Base-by-base conservation (phyloP, 129 eudicot species). In the Chrysanthemum makinoi region DNA sequence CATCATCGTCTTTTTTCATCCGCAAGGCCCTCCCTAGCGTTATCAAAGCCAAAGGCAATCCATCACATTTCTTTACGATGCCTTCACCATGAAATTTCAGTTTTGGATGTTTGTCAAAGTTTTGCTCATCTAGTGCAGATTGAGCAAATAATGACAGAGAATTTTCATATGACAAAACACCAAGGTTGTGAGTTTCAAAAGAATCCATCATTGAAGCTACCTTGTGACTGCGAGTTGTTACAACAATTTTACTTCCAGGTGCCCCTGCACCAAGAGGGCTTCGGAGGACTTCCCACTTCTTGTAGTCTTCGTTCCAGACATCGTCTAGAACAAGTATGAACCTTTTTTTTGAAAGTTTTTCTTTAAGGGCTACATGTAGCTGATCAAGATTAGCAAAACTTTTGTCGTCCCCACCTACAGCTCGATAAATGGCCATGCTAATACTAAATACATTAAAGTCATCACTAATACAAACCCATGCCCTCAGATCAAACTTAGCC, bases 311-410 rank as follows among this genome's bases (percentile, higher is more conserved):
- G 30, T 82, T 70, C 90, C 85, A 82, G 4, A 84, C 76, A 66
- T 80, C 83, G 33, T 83, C 87, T 14, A 83, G 49, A 20, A 83
- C 72, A 39, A 83, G 9, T 7, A 85, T 79, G 65, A 77, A 83
- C 65, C 65, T 86, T 19, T 62, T 77, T 48, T 73, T 24, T 14
- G 43, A 0, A 10, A 59, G 65, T 2, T 24, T 59, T 24, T 59
- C 65, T 59, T 22, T 10, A 10, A 80, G 56, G 5, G 66, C 63
- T 35, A 28, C 79, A 55, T 76, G 85, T 22, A 82, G 73, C 62
- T n/a, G 30, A 43, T 76, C 65, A 3, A 79, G 39, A 66, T 12
- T 80, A 59, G n/a, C 16, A 59, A 24, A 59, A 0, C 0, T 7
- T 49, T 15, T 12, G 1, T 30, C 48, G 16, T 62, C 6, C 2